phyloP scores from a whole-genome alignment of 2,329 filamentous ascomycete genomes.

The Hypoxylon sp. region DNA sequence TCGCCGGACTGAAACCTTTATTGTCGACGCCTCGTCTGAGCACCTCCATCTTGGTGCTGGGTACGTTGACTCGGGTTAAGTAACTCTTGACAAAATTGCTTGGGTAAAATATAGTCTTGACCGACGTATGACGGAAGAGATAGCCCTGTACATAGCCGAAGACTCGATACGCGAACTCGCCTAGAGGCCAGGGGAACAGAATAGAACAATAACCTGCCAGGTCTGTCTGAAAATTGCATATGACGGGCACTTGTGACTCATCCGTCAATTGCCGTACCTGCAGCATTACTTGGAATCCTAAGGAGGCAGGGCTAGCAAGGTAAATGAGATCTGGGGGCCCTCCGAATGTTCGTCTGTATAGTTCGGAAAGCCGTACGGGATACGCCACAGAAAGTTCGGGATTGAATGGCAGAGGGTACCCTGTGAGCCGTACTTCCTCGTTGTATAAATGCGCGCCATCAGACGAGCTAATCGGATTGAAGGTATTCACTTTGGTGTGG shows the following conservation, averaged over 20 bases:
- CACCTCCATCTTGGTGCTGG: constrained; percentile 69
- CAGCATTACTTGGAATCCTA: constrained; percentile 80
- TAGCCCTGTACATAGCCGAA: constrained; percentile 76
- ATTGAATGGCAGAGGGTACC: constrained; percentile 79
- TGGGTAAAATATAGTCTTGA: constrained; percentile 79
- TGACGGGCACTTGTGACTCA: constrained; percentile 69
- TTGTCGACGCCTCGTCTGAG: constrained; percentile 77
- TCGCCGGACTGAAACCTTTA: constrained; percentile 70
- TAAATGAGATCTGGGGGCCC: constrained; percentile 76
- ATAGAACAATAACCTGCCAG: constrained; percentile 78
- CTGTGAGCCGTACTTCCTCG: constrained; percentile 72
- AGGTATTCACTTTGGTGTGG: constrained; percentile 68
- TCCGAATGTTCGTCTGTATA: constrained; percentile 74
- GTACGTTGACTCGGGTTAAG: constrained; percentile 68
- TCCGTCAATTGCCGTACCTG: constrained; percentile 73
- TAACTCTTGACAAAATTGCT: constrained; percentile 75
- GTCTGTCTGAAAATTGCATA: constrained; percentile 82
- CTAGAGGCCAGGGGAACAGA: constrained; percentile 75
- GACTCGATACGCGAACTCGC: constrained; percentile 72
- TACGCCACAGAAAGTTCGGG: constrained; percentile 79
- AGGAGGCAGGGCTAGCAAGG: constrained; percentile 76
- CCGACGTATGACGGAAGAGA: constrained; percentile 72
- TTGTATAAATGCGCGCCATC: constrained; percentile 51
- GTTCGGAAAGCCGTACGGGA: constrained; percentile 74
- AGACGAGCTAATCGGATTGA: constrained; percentile 61